phyloP scores from a whole-genome alignment of 257 asterid genomes.

The Coffea eugenioides region DNA sequence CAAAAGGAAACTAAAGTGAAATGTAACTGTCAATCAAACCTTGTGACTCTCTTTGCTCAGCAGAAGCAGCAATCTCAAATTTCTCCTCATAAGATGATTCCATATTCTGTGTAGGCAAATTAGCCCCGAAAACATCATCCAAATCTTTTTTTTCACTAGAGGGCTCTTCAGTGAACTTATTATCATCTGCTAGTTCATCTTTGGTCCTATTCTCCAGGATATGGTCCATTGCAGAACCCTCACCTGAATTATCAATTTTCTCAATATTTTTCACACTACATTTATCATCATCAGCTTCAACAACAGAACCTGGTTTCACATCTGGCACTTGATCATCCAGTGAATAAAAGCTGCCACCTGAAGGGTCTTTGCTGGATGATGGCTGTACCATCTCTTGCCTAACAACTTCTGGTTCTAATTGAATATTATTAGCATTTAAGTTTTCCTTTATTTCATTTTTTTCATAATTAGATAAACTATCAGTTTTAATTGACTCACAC shows the following conservation, averaged over 20 bases:
- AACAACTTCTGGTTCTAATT: slow-evolving; percentile 39
- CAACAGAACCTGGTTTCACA: slow-evolving; percentile 27
- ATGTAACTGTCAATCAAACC: slow-evolving; percentile 14
- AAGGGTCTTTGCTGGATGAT: slow-evolving; percentile 25
- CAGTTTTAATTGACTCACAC: slow-evolving; percentile 39
- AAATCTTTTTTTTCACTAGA: slow-evolving; percentile 22
- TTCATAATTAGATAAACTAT: slow-evolving; percentile 28
- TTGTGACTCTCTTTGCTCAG: slow-evolving; percentile 20
- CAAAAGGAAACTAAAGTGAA: neutral
- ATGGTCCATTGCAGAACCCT: slow-evolving; percentile 24
- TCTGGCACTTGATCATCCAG: slow-evolving; percentile 28
- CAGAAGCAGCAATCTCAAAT: slow-evolving; percentile 20
- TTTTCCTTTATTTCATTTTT: slow-evolving; percentile 36
- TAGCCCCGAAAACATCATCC: neutral
- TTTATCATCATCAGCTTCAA: slow-evolving; percentile 33
- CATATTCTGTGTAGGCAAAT: slow-evolving; percentile 18
- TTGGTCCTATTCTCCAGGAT: slow-evolving; percentile 21
- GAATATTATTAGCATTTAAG: slow-evolving; percentile 40
- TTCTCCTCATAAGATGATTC: slow-evolving; percentile 21
- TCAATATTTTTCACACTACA: slow-evolving; percentile 21
- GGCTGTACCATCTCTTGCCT: slow-evolving; percentile 33
- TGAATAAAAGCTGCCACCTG: slow-evolving; percentile 28
- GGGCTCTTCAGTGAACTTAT: slow-evolving; percentile 22
- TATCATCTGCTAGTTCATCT: slow-evolving; percentile 26
- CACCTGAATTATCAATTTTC: slow-evolving; percentile 34